Evolutionary conservation across 2,329 filamentous ascomycete genomes (phyloP).

Genomic region (Fusarium nodosum): DNA sequence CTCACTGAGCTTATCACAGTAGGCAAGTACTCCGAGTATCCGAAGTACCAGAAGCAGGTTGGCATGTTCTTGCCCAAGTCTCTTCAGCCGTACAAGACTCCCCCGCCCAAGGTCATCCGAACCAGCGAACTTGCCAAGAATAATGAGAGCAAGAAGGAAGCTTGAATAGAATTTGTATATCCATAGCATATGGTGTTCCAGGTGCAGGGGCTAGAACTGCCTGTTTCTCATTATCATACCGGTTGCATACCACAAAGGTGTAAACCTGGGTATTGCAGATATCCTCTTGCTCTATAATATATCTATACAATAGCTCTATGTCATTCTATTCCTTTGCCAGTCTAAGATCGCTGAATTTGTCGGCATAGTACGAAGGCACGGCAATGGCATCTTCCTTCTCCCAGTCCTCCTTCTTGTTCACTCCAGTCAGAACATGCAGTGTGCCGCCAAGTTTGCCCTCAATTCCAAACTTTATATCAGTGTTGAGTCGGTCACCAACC

Average conservation of each 20-base stretch:
- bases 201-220: background rate
- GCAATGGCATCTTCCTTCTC: conserved; percentile 75
- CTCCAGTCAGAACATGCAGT: conserved; percentile 89
- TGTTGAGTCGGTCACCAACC: conserved; percentile 94
- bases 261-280: background rate
- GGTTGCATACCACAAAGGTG: background rate
- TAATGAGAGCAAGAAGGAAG: conserved; percentile 57
- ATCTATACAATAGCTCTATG: conserved; percentile 32
- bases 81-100: conserved; percentile 59
- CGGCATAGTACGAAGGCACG: conserved; percentile 85
- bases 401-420: conserved; percentile 87
- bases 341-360: conserved; percentile 82
- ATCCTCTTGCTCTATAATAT: conserved; percentile 38
- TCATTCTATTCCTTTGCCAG: conserved; percentile 38
- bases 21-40: conserved; percentile 90
- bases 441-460: conserved; percentile 93
- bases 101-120: conserved; percentile 62
- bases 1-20: conserved; percentile 86
- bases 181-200: background rate
- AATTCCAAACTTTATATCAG: conserved; percentile 95
- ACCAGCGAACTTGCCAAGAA: conserved; percentile 65
- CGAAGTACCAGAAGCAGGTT: conserved; percentile 84
- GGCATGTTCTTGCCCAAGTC: conserved; percentile 83
- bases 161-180: conserved; percentile 2
- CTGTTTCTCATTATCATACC: background rate